Evolutionary conservation across 306 rosid genomes (phyloP), one percentile per base, ranked within the genome.

Genomic region (Senna tora): DNA sequence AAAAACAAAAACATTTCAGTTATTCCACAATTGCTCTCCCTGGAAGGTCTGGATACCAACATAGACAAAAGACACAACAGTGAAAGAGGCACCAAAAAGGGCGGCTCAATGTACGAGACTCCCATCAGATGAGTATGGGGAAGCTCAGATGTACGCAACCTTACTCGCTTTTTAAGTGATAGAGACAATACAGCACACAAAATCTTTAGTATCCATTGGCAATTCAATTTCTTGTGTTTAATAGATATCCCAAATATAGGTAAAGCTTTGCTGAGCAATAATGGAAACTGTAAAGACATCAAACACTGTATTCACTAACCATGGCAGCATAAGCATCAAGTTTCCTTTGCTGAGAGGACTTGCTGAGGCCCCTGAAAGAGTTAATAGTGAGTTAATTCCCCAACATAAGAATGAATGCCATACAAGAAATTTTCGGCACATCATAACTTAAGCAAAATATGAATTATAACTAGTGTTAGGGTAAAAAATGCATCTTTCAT

Each of bases 321-420:
- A 72, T 43, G 58, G 87, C 87, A 63, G 87, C 87, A 67, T 72
- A 83, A 16, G 87, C 84, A 68, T 83, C 87, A 22, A 55, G 58
- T 41, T 76, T 72, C 65, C 49, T 76, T 54, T 79, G 75, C 74
- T 38, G 77, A 21, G 77, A 54, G 45, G 72, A 67, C 77, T 68
- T 76, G n/a, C 74, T 72, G 51, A 83, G 76, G 13, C 84, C 84
- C 84, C 87, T 83, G 81, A 67, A 83, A 79, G 51, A 71, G 64
- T 78, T 50, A 32, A 15, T 57, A 47, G 5, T 43, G 32, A 28
- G 71, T 78, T 45, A 82, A 19, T 69, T 73, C 10, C 14, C 47
- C 54, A 53, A 67, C 49, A 52, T 25, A 28, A n/a, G 16, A 58
- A 30, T n/a, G 54, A 41, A 66, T 42, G 38, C 15, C 56, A 43